Conservation (phyloP, 768 basidiomycete species). For the Russula earlei region DNA sequence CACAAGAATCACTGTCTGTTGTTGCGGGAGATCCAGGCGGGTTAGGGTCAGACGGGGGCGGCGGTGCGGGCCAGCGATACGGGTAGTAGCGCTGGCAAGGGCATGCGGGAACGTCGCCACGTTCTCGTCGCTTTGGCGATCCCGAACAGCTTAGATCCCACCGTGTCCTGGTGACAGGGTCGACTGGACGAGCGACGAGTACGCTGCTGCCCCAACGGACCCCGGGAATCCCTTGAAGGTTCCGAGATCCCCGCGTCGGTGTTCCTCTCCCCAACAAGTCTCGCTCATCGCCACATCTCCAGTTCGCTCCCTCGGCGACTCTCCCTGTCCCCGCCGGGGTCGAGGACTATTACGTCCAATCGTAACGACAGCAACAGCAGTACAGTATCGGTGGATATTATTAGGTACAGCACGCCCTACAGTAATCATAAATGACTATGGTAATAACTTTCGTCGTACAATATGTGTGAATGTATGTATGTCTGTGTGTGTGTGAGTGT, state of each 20-base stretch:
- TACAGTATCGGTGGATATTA: constrained; percentile 6
- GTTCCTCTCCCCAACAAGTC: neutral
- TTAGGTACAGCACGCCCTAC: constrained; percentile 9
- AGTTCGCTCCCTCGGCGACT: neutral
- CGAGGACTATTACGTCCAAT: constrained; percentile 5
- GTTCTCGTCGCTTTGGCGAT: constrained; percentile 16
- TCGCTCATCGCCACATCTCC: neutral
- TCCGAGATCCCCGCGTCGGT: constrained; percentile 8
- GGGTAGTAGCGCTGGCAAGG: no score
- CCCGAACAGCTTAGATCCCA: constrained; percentile 5
- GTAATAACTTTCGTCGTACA: constrained; percentile 13
- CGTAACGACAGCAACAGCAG: neutral
- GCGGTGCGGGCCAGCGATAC: no score
- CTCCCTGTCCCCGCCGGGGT: neutral
- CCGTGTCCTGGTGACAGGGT: constrained; percentile 14
- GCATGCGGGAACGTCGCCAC: constrained; percentile 6
- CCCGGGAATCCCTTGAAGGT: neutral
- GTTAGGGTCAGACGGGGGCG: neutral
- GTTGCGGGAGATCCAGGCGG: no score
- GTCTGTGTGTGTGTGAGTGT: no score
- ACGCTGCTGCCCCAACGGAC: neutral
- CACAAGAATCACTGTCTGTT: no score
- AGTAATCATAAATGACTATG: constrained; percentile 9
- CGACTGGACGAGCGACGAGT: neutral
- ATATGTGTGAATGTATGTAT: constrained; percentile 4